Evolutionary conservation across 164 flowering plant species (phyloP).

Genomic region (Cinnamomum micranthum): DNA sequence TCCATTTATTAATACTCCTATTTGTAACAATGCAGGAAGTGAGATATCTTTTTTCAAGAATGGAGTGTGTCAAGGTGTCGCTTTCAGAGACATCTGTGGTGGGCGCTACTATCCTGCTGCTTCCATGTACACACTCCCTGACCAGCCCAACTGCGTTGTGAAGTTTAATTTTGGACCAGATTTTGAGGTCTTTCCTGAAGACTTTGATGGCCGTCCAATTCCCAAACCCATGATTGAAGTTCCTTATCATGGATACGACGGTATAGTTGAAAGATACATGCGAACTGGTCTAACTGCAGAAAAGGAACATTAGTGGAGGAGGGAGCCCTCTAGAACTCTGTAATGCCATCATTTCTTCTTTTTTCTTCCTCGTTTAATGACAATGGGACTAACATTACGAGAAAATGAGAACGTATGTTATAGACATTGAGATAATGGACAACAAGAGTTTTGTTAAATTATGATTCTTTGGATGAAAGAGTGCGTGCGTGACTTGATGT

Average conservation of each 20-base stretch:
- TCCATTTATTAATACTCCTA: neutral
- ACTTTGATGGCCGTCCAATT: slow-evolving; percentile 58
- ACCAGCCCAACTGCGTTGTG: slow-evolving; percentile 82
- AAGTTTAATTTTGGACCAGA: slow-evolving; percentile 97
- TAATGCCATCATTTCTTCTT: neutral
- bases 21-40: slow-evolving; percentile 58
- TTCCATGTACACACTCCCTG: slow-evolving; percentile 91
- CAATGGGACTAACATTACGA: too few species aligned
- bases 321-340: neutral
- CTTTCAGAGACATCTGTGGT: slow-evolving; percentile 75
- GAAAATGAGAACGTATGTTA: too few species aligned
- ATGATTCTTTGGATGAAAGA: neutral
- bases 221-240: slow-evolving; percentile 89
- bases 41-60: slow-evolving; percentile 90
- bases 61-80: slow-evolving; percentile 88
- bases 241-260: slow-evolving; percentile 74
- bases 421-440: too few species aligned
- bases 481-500: neutral
- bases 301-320: slow-evolving; percentile 3
- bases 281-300: slow-evolving; percentile 5
- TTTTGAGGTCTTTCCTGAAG: slow-evolving; percentile 74
- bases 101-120: slow-evolving; percentile 96
- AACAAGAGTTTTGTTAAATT: neutral
- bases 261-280: slow-evolving; percentile 28
- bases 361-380: neutral